These are phyloP conservation scores for Pythium dissotocum DNA, from an alignment of 352 stramenopile species.

Conservation along the genomic window DNA sequence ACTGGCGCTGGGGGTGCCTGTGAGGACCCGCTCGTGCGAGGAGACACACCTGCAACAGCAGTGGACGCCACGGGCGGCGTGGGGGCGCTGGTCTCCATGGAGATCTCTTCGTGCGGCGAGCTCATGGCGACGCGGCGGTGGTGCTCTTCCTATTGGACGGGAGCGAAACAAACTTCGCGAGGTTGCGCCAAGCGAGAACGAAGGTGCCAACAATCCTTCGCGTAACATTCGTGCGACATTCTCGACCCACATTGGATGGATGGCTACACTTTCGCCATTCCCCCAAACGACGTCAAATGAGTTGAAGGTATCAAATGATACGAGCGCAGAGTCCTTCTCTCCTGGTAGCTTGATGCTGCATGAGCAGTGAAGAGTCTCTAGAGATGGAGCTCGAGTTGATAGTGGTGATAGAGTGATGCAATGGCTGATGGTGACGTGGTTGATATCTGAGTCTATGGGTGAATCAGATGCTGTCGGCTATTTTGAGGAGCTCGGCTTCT, in stretches of 20 bases:
- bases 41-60: not conserved
- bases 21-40: not conserved
- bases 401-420: not conserved
- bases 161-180: conserved; percentile 10
- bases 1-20: conserved; percentile 13
- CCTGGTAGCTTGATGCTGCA: too few species aligned
- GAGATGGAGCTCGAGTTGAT: not conserved
- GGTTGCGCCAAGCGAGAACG: conserved; percentile 15
- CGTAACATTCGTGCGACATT: conserved; percentile 25
- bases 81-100: conserved; percentile 1
- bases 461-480: not conserved
- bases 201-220: conserved; percentile 10
- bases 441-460: not conserved
- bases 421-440: not conserved
- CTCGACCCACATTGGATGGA: not conserved
- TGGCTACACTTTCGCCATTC: conserved; percentile 22
- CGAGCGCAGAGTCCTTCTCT: not conserved
- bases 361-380: not conserved
- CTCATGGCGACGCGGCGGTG: not conserved
- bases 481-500: not conserved
- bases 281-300: not conserved
- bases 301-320: not conserved
- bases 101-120: conserved; percentile 7
- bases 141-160: conserved; percentile 22
- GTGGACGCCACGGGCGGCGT: not conserved